phyloP scores from a whole-genome alignment of 176 grass and related monocot species.

The Raddia distichophylla region DNA sequence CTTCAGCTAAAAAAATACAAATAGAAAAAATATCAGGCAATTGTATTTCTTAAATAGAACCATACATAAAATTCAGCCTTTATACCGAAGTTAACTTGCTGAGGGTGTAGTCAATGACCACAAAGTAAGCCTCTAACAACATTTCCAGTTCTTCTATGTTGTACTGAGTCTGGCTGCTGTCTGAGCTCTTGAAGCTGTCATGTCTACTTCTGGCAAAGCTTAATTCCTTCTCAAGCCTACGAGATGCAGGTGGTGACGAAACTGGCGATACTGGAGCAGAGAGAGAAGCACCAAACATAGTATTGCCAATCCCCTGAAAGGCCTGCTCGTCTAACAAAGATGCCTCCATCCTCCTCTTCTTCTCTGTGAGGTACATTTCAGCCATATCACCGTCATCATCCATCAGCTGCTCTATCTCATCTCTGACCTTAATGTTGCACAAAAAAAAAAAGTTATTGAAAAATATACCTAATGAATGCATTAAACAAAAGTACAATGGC shows the following conservation, averaged over 20 bases:
- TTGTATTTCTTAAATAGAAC: not conserved
- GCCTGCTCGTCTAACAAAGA: constrained; percentile 59
- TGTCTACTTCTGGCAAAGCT: constrained; percentile 72
- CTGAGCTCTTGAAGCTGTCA: constrained; percentile 71
- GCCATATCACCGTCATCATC: constrained; percentile 99
- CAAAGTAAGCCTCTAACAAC: constrained; percentile 96
- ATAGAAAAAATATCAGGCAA: constrained; percentile 25
- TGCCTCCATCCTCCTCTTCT: constrained; percentile 72
- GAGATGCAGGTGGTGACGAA: constrained; percentile 50
- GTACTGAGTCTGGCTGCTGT: constrained; percentile 52
- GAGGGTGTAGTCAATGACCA: constrained; percentile 79
- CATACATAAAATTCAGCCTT: constrained; percentile 15
- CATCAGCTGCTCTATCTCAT: constrained; percentile 97
- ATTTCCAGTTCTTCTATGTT: constrained; percentile 85
- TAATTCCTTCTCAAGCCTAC: constrained; percentile 69
- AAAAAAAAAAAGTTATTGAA: not conserved
- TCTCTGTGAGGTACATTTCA: constrained; percentile 98
- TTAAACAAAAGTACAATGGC: constrained; percentile 16
- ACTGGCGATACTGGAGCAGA: constrained; percentile 89
- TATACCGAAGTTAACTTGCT: constrained; percentile 87
- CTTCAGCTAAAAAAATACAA: constrained; percentile 69
- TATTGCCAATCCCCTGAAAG: constrained; percentile 50
- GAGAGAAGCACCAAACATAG: constrained; percentile 53
- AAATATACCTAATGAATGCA: not conserved
- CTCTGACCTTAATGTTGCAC: constrained; percentile 69